phyloP scores from a whole-genome alignment of 192 early-diverging fungal genomes.

The Helicostylum pulchrum region DNA sequence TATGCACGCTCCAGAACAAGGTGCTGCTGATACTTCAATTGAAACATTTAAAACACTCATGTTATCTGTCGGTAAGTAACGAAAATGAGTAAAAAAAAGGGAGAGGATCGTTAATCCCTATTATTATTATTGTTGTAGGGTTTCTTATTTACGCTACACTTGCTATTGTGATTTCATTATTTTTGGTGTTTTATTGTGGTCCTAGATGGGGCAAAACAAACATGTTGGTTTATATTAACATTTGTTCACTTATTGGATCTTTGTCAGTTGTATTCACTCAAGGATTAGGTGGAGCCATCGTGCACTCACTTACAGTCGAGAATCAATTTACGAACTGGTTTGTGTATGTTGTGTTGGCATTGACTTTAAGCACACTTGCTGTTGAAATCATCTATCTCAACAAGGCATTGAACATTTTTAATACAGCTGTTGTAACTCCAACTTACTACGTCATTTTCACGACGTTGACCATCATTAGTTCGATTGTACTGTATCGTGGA shows the following conservation, averaged over 20 bases:
- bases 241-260: constrained; percentile 91
- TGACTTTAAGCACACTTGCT: constrained; percentile 75
- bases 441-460: constrained; percentile 96
- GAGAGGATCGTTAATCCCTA: not conserved
- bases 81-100: not conserved
- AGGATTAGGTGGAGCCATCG: constrained; percentile 83
- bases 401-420: constrained; percentile 90
- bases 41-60: constrained; percentile 66
- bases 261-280: constrained; percentile 85
- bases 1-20: constrained; percentile 80
- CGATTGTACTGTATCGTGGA: constrained; percentile 82
- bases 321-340: constrained; percentile 83
- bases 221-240: constrained; percentile 85
- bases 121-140: constrained; percentile 8
- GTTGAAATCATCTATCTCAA: constrained; percentile 96
- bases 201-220: constrained; percentile 72
- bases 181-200: constrained; percentile 75
- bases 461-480: constrained; percentile 89
- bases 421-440: constrained; percentile 82
- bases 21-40: constrained; percentile 63
- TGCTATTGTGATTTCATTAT: constrained; percentile 56
- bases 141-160: constrained; percentile 73
- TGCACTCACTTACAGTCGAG: constrained; percentile 79
- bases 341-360: constrained; percentile 74
- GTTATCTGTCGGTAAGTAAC: constrained; percentile 20